These are phyloP conservation scores for Lagenidium sp. DNA, from an alignment of 352 stramenopile species.

Conservation along the genomic window DNA sequence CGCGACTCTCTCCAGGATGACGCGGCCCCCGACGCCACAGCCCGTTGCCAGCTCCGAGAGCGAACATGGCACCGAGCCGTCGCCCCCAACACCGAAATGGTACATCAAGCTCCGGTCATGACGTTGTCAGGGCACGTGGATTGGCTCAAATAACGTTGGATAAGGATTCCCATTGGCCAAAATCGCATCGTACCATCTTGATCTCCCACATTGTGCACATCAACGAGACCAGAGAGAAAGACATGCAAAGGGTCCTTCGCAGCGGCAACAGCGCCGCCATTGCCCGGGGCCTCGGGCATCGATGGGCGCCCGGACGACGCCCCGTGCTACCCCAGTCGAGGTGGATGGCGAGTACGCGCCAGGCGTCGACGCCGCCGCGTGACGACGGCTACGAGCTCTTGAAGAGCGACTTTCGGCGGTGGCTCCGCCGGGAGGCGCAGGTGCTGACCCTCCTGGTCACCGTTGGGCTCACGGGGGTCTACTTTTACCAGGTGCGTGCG, in stretches of 20 bases:
- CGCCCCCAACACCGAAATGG: slow-evolving; percentile 30
- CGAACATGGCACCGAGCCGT: slow-evolving; percentile 1
- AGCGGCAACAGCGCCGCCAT: no score
- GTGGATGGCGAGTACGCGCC: no score
- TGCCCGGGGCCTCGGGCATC: no score
- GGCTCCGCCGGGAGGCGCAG: slow-evolving; percentile 37
- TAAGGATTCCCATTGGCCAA: no score
- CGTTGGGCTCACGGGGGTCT: slow-evolving; percentile 36
- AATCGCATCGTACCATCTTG: no score
- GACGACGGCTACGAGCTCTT: slow-evolving; percentile 35
- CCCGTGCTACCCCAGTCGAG: no score
- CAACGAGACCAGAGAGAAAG: no score
- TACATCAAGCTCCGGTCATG: slow-evolving; percentile 50
- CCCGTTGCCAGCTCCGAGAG: background rate
- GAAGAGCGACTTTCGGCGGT: slow-evolving; percentile 55
- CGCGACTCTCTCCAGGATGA: slow-evolving; percentile 23
- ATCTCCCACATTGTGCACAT: no score
- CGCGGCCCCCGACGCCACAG: slow-evolving; percentile 21
- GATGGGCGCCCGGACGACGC: no score
- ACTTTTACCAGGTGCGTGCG: slow-evolving; percentile 50
- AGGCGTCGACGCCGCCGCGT: no score
- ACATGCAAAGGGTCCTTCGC: no score
- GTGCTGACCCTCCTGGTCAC: slow-evolving; percentile 36
- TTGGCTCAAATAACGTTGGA: no score
- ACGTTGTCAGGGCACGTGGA: background rate